Base-by-base conservation (phyloP, 805 yeast genomes). In the Yarrowia bubula region DNA sequence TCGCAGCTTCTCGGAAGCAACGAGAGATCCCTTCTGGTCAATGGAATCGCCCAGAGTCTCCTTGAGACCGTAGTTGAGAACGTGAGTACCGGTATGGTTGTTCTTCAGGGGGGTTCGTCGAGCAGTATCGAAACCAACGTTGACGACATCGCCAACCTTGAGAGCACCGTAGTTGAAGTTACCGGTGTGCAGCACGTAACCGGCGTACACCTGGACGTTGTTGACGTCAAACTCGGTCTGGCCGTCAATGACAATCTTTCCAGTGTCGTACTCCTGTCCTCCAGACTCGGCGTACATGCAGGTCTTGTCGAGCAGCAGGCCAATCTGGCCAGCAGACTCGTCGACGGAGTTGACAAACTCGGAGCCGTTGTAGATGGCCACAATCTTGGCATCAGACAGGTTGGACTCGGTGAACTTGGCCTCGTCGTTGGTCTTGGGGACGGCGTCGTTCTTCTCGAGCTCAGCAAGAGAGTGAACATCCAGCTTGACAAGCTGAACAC, bases 201-300 rank as follows among this genome's bases (percentile, higher is more conserved):
- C 99, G 67, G 89, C 97, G 74, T 92, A 95, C 47, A 81, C 81
- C 80, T 95, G 99, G 60, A 92, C 98, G 74, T 95, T 92, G 69
- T 86, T 88, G 67, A 95, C 98, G 66, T 85, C 86, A 78, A 95
- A 93, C 76, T 93, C 97, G 65, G 92, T 81, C 70, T 78, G 78
- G 51, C 96, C 97, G 74, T 92, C 98, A 72, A 91, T 86, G 61
- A 91, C 92, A 69, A 95, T 82, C 76, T 85, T 88, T 78, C 99
- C 99, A 47, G 96, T 89, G 76, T 95, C 99, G 74, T 83, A 88
- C 77, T 92, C 98, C 82, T 95, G 99, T 74, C 99, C 99, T 85
- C 99, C 99, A 78, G 90, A 96, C 80, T 95, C 99, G 60, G 99
- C 98, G 74, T 95, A 95, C 78, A 95, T 91, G 76, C 96, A 95